Evolutionary conservation across 371 early-diverging fungal species (phyloP), one percentile per base, ranked within the genome.

Genomic region (Mortierella sp.): DNA sequence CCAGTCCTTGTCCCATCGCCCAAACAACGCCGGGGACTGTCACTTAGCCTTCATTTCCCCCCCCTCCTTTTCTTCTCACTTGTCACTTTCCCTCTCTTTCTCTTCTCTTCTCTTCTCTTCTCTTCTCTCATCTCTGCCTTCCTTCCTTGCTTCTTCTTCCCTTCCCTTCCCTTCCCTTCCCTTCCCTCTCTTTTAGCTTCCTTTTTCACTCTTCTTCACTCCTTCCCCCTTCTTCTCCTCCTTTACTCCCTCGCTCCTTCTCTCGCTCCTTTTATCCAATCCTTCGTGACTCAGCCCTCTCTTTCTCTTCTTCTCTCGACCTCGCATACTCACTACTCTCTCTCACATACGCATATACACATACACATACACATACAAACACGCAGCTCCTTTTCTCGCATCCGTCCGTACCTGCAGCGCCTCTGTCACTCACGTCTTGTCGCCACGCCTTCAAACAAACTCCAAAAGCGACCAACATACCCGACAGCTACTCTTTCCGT

Each of bases 31-130:
- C 32, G 71, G 54, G 35, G 55, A 65, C 72, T 75, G 58, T 54
- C 54, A 72, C 74, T 72, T 72, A 77, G 35, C 76, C 44, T 71
- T 71, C 75, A 32, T 48, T 70, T 79, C 46, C 38, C 56, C n/a
- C 16, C 75, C 35, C 46, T 49, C 58, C 21, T 72, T 43, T 14
- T 18, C 11, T 24, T 44, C 44, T 32, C 60, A 18, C 51, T 48
- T 38, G 14, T 58, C 32, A 29, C 35, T 65, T 24, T 65, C n/a
- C 32, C 58, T 58, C 46, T 77, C 60, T 71, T 29, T 70, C 56
- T 41, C 58, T 43, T 32, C 24, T 68, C 38, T 46, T 48, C 71
- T 41, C 56, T 32, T 55, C 55, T 35, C 46, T 75, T 75, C 27
- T 65, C 51, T n/a, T 35, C 35, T 2, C 35, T 35, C 35, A 35